A percentile compares a stretch with the other conserved stretches of the same genome.
Conservation (phyloP, 345 rosid genomes). For the Camelina laxa region DNA sequence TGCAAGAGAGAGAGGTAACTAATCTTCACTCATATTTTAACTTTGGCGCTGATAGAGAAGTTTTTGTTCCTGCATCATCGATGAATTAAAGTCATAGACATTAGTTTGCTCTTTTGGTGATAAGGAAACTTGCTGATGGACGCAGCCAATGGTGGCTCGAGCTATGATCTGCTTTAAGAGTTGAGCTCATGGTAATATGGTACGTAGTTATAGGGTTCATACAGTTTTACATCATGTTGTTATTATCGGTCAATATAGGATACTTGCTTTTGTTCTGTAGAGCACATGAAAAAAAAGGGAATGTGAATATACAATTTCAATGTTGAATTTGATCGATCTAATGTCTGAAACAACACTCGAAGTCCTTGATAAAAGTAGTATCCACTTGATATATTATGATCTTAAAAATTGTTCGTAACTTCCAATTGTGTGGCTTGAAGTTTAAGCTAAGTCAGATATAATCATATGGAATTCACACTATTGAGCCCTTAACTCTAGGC, state of each 20-base stretch:
- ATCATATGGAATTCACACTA: constrained; percentile 13
- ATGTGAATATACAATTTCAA: constrained; percentile 24
- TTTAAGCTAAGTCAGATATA: constrained; percentile 24
- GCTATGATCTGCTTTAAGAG: constrained; percentile 21
- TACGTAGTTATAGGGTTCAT: constrained; percentile 24
- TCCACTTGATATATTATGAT: background rate
- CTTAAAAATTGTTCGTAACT: background rate
- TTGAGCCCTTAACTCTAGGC: constrained; percentile 11
- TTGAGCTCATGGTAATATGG: constrained; percentile 17
- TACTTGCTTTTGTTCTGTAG: constrained; percentile 28
- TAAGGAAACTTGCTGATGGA: constrained; percentile 39
- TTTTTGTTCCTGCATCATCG: constrained; percentile 4
- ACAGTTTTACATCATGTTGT: constrained; percentile 7
- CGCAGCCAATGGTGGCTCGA: constrained; percentile 23
- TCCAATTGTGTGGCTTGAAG: constrained; percentile 10
- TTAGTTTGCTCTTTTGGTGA: constrained; percentile 18
- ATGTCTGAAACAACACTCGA: background rate
- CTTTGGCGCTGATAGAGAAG: background rate
- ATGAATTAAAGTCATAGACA: background rate
- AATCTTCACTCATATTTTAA: background rate
- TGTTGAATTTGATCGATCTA: constrained; percentile 16
- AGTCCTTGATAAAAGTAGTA: constrained; percentile 14
- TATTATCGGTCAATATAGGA: constrained; percentile 29
- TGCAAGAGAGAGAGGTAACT: constrained; percentile 44
- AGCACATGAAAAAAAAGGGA: background rate